Percentiles rank a stretch among this genome's conserved stretches.
Evolutionary conservation across 2,329 filamentous ascomycete species (phyloP).

Genomic region (Microdochium nivale): DNA sequence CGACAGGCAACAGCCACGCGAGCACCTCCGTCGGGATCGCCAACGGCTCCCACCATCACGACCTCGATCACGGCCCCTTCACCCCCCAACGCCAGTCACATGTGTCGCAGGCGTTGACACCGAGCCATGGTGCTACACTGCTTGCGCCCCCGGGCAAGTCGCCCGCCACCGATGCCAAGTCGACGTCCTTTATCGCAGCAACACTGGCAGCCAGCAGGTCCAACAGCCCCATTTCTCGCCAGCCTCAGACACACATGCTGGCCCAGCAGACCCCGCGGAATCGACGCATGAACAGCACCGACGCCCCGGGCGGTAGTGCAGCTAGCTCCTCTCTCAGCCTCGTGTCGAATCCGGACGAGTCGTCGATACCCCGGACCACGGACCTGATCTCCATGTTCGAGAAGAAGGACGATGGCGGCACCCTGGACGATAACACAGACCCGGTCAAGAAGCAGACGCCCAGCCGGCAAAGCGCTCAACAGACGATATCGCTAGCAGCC

Average conservation of each 20-base stretch:
- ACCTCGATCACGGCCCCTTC: constrained; percentile 2
- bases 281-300: constrained; percentile 18
- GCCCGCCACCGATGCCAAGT: constrained; percentile 30
- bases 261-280: constrained; percentile 9
- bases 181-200: constrained; percentile 53
- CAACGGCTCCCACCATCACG: constrained; percentile 7
- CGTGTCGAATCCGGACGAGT: constrained; percentile 39
- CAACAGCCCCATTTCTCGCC: constrained; percentile 39
- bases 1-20: constrained; percentile 18
- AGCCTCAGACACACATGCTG: constrained; percentile 8
- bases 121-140: constrained; percentile 1
- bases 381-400: constrained; percentile 65
- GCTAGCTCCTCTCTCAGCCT: constrained; percentile 18
- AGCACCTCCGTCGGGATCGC: constrained; percentile 27
- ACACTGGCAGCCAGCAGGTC: constrained; percentile 54
- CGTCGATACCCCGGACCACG: constrained; percentile 51
- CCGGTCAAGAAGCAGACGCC: constrained; percentile 15
- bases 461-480: constrained; percentile 5
- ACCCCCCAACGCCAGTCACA: not conserved
- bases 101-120: not conserved
- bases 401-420: constrained; percentile 21
- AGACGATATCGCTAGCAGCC: constrained; percentile 1
- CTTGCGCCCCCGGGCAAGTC: constrained; percentile 10
- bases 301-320: constrained; percentile 15
- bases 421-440: constrained; percentile 8